A percentile compares a stretch with the other conserved stretches of the same genome.
Evolutionary conservation across 441 rosid genomes (phyloP).

Genomic region (Erodium texanum): DNA sequence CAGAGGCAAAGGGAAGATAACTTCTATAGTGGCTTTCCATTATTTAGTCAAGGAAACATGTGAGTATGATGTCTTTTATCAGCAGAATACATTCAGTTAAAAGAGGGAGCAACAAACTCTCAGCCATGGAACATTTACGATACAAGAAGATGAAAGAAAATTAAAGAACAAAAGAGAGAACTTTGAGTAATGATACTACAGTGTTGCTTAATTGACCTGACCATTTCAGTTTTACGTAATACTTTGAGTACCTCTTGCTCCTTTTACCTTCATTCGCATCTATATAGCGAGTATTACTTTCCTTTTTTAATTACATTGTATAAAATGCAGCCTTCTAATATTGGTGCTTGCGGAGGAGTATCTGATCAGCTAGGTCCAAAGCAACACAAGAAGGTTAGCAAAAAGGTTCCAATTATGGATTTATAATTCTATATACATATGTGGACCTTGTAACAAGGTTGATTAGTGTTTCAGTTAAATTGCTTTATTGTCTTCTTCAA

Average conservation of each 20-base stretch:
- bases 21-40: neutral
- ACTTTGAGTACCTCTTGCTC: neutral
- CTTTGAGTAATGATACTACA: neutral
- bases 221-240: neutral
- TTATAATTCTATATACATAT: neutral
- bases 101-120: too few species aligned
- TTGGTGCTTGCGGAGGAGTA: slow-evolving; percentile 33
- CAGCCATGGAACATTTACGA: too few species aligned
- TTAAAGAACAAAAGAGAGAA: too few species aligned
- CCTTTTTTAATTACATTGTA: slow-evolving; percentile 4
- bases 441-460: neutral
- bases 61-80: neutral
- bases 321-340: slow-evolving; percentile 38
- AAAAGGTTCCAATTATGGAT: slow-evolving; percentile 45
- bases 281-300: neutral
- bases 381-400: slow-evolving; percentile 91
- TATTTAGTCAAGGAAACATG: neutral
- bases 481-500: neutral
- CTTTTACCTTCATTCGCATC: neutral
- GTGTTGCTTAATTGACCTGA: neutral
- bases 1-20: neutral
- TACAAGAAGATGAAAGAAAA: too few species aligned
- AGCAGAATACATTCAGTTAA: too few species aligned
- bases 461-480: neutral
- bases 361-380: slow-evolving; percentile 37